phyloP scores from a whole-genome alignment of 1,139 yeast genomes.

The Magnusiomyces paraingens region DNA sequence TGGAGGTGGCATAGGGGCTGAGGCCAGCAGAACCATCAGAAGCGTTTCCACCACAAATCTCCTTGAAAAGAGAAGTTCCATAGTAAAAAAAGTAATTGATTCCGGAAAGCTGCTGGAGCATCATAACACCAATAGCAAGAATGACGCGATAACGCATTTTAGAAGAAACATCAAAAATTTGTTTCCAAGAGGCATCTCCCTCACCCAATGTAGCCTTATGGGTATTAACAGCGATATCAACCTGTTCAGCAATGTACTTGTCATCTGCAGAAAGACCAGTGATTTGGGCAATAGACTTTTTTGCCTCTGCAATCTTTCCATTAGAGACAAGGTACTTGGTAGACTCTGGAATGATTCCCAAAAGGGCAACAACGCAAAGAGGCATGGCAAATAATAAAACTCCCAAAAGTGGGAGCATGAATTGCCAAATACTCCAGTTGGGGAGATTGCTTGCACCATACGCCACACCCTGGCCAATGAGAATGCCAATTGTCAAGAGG shows the following conservation, averaged over 20 bases:
- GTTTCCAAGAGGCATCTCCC: conserved; percentile 54
- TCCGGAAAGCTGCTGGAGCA: conserved; percentile 75
- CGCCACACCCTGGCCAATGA: conserved; percentile 60
- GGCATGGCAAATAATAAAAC: conserved; percentile 43
- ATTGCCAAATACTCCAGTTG: conserved; percentile 35
- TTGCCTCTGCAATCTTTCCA: conserved; percentile 52
- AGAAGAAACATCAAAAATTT: conserved; percentile 61
- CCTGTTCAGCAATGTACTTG: conserved; percentile 50
- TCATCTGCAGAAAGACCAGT: conserved; percentile 57
- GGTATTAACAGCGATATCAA: conserved; percentile 45
- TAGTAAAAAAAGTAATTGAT: conserved; percentile 77
- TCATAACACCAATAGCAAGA: conserved; percentile 59
- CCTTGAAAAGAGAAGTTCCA: conserved; percentile 69
- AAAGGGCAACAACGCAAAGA: conserved; percentile 39
- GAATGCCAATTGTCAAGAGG: conserved; percentile 61
- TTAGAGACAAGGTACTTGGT: conserved; percentile 62
- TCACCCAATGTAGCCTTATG: conserved; percentile 57
- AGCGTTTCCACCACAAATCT: conserved; percentile 59
- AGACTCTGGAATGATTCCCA: conserved; percentile 69
- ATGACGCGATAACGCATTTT: conserved; percentile 57
- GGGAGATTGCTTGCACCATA: conserved; percentile 50
- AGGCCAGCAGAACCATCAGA: not conserved
- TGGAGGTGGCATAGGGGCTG: conserved; percentile 58
- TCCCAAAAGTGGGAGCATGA: conserved; percentile 55
- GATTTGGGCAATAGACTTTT: conserved; percentile 52